These are phyloP conservation scores for Ganoderma sp. DNA, from an alignment of 1,284 basidiomycete genomes.

Conservation along the genomic window DNA sequence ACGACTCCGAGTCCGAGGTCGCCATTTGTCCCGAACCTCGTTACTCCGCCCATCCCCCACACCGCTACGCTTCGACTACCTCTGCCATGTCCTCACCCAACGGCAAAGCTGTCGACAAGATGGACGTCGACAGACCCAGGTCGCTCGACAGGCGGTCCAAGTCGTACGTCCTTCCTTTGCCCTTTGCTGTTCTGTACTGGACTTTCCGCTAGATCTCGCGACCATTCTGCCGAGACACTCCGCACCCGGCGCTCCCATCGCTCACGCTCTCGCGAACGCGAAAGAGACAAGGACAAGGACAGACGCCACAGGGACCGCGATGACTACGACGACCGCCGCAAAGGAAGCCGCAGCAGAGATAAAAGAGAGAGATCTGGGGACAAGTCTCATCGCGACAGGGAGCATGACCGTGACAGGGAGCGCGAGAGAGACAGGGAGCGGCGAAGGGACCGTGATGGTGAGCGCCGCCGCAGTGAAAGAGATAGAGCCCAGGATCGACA, in stretches of 20 bases:
- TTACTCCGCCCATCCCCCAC: neutral
- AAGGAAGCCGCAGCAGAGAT: conserved; percentile 60
- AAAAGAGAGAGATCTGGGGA: conserved; percentile 55
- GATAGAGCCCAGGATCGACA: conserved; percentile 50
- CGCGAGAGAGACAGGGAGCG: conserved; percentile 50
- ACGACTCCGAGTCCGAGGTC: conserved; percentile 10
- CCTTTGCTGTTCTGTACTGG: conserved; percentile 22
- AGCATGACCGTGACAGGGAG: conserved; percentile 52
- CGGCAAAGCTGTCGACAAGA: conserved; percentile 62
- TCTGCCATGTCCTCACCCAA: conserved; percentile 48
- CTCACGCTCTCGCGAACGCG: conserved; percentile 56
- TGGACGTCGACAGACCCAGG: conserved; percentile 61
- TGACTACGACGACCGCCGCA: conserved; percentile 38
- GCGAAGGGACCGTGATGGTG: conserved; percentile 44
- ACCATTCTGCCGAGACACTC: conserved; percentile 75
- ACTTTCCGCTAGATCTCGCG: conserved; percentile 57
- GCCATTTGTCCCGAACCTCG: neutral
- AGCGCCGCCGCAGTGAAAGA: conserved; percentile 44
- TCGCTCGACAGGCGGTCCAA: conserved; percentile 61
- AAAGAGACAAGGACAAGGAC: conserved; percentile 49
- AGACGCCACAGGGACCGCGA: conserved; percentile 44
- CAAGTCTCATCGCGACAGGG: conserved; percentile 48
- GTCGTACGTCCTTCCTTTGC: conserved; percentile 54
- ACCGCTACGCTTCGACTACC: neutral
- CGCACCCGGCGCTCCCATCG: conserved; percentile 72